Base-by-base conservation (phyloP, 176 grass and related monocot species). In the Chrysopogon serrulatus region DNA sequence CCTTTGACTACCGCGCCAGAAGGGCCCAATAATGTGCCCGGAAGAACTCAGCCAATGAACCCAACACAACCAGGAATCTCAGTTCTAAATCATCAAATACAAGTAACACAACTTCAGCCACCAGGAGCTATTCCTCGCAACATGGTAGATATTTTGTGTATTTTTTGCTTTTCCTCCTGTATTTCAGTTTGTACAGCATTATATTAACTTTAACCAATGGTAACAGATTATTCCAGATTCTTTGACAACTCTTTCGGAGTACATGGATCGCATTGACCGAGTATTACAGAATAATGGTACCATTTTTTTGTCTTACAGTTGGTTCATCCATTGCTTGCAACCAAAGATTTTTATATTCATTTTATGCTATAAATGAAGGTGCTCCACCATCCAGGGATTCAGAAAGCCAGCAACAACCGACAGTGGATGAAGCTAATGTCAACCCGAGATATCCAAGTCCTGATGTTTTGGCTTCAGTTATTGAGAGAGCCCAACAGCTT, bases 151-250 rank as follows among this genome's bases (percentile, higher is more conserved):
- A 63, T 59, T 21, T 26, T 73, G 19, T 37, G 24, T 13, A n/a
- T 27, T 78, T 47, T 15, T 45, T 75, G 24, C 31, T 60, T 60
- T 48, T 80, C 12, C 18, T 85, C 14, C 1, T 82, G 19, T 41
- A 62, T 76, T 76, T n/a, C 39, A 24, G 41, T 83, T 78, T 76
- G 31, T 45, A 34, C 53, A 69, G 35, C 37, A 42, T 82, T 45
- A 14, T 71, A 74, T 61, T 54, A 21, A 83, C 83, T 78, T 72
- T 30, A 77, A 56, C 12, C 54, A 74, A 34, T 67, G 28, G 23
- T 82, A 65, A 74, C 75, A 98, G 96, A 80, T 92, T 65, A 87
- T 98, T 91, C 93, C 96, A 61, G 91, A 98, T 93, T 91, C 96
- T 77, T 34, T 98, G 68, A 92, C 32, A 45, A 93, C 89, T 76